Percentiles rank a stretch among this genome's conserved stretches.
These are phyloP conservation scores for Wallacemonas sp. DNA, from an alignment of 208 protist species.

Conservation along the genomic window DNA sequence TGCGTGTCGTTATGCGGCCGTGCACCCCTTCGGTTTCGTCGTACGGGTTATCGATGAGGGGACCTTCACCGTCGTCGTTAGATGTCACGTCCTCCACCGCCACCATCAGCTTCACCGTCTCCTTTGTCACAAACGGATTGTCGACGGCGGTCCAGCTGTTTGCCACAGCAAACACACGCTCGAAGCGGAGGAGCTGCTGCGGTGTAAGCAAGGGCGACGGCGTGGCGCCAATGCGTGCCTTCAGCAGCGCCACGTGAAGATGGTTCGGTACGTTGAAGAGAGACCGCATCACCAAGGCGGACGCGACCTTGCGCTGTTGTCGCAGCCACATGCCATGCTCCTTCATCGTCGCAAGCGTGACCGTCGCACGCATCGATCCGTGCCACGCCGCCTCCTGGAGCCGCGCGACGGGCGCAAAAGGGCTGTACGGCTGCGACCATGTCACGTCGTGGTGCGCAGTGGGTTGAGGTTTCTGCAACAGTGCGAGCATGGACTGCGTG, in stretches of 20 bases:
- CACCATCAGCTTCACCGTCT: conserved; percentile 14
- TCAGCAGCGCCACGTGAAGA: conserved; percentile 48
- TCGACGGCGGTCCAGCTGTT: conserved; percentile 39
- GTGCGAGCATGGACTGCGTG: conserved; percentile 17
- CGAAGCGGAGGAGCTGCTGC: conserved; percentile 25
- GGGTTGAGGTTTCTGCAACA: conserved; percentile 4
- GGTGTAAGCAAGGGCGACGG: background rate
- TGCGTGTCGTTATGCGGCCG: conserved; percentile 17
- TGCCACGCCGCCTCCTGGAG: conserved; percentile 45
- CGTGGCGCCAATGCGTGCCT: background rate
- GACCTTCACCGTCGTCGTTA: background rate
- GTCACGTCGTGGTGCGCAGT: background rate
- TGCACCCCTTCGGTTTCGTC: background rate
- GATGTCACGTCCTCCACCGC: conserved; percentile 5
- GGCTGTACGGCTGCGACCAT: background rate
- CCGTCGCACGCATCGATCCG: conserved; percentile 54
- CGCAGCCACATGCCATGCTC: conserved; percentile 62
- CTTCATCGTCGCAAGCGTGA: conserved; percentile 53
- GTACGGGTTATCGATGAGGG: conserved; percentile 8
- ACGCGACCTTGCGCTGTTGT: conserved; percentile 42
- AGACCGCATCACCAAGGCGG: conserved; percentile 34
- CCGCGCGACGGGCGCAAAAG: background rate
- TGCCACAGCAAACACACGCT: conserved; percentile 30
- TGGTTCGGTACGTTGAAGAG: conserved; percentile 24
- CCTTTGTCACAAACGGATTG: conserved; percentile 29